Evolutionary conservation across 257 asterid species (phyloP).

Genomic region (Osmanthus fragrans): DNA sequence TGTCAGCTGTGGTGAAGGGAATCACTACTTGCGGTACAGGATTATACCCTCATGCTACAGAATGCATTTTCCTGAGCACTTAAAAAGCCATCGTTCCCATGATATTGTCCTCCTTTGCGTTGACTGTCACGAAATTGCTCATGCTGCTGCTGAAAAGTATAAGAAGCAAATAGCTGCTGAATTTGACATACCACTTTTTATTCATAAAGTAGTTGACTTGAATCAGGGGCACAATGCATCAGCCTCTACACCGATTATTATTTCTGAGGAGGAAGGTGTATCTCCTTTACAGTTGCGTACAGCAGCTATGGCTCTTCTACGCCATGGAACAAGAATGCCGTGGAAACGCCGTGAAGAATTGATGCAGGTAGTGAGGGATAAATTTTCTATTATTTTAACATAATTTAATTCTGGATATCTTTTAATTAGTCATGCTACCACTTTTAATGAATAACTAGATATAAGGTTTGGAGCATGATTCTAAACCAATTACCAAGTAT

Average conservation of each 20-base stretch:
- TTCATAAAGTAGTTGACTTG: conserved; percentile 58
- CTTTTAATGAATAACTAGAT: not conserved
- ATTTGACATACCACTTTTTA: conserved; percentile 73
- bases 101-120: conserved; percentile 97
- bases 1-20: conserved; percentile 97
- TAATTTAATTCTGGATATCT: not conserved
- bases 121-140: conserved; percentile 96
- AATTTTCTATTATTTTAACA: not conserved
- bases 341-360: conserved; percentile 77
- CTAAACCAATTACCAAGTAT: not conserved
- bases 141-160: conserved; percentile 92
- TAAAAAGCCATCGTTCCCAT: conserved; percentile 96
- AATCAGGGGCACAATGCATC: conserved; percentile 42
- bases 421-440: not conserved
- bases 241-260: conserved; percentile 33
- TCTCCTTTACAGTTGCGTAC: conserved; percentile 87
- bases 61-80: conserved; percentile 94
- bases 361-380: conserved; percentile 51
- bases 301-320: conserved; percentile 92
- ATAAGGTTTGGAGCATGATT: not conserved
- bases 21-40: conserved; percentile 91
- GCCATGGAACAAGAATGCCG: conserved; percentile 90
- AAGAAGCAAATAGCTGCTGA: conserved; percentile 75
- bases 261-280: conserved; percentile 66
- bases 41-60: conserved; percentile 97